Conservation (phyloP, 164 flowering plant genomes). For the Magnolia sinica region DNA sequence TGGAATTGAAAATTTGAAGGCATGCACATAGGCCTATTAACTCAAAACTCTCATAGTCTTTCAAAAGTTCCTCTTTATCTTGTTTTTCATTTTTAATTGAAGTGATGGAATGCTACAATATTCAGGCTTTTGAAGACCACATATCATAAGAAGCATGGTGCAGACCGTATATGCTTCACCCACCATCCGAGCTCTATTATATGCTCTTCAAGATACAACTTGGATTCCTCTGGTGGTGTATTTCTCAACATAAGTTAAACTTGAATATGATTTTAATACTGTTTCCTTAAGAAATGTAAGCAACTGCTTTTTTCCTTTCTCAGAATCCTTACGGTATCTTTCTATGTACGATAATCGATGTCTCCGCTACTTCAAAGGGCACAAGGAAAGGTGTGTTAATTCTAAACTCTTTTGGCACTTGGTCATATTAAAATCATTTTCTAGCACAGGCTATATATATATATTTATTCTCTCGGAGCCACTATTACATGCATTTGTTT, state of each 20-base stretch:
- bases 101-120: background rate
- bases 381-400: slow-evolving; percentile 85
- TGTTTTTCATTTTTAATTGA: background rate
- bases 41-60: background rate
- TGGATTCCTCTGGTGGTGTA: slow-evolving; percentile 66
- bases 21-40: too few species aligned
- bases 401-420: background rate
- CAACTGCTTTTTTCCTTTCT: slow-evolving; percentile 14
- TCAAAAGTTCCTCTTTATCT: background rate
- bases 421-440: too few species aligned
- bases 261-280: background rate
- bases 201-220: slow-evolving; percentile 81
- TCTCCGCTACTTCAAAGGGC: slow-evolving; percentile 98
- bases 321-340: slow-evolving; percentile 88
- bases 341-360: slow-evolving; percentile 96
- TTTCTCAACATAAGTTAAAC: slow-evolving; percentile 6
- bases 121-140: slow-evolving; percentile 89
- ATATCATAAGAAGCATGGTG: slow-evolving; percentile 89
- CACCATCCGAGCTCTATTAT: slow-evolving; percentile 95
- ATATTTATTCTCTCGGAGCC: too few species aligned
- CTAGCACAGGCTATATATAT: too few species aligned
- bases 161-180: slow-evolving; percentile 90
- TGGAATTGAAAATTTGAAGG: too few species aligned
- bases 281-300: slow-evolving; percentile 2
- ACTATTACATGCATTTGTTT: too few species aligned